phyloP scores from a whole-genome alignment of 768 basidiomycete species.

The Gyrodon lividus region DNA sequence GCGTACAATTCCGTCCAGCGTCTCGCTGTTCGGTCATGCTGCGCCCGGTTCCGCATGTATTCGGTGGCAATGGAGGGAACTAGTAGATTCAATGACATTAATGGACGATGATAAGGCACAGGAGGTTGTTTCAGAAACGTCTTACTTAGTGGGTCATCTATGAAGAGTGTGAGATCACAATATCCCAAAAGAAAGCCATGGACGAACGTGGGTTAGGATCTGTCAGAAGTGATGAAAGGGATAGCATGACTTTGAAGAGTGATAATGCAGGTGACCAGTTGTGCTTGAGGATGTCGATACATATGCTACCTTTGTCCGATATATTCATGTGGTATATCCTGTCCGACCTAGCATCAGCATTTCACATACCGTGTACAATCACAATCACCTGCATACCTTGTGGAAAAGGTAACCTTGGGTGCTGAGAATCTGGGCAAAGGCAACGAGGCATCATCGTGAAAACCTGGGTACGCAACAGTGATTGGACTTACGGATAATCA shows the following conservation, averaged over 20 bases:
- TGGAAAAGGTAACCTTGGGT: constrained; percentile 72
- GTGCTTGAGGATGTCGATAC: constrained; percentile 89
- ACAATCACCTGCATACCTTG: constrained; percentile 52
- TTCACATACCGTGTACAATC: background rate
- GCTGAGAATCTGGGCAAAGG: constrained; percentile 62
- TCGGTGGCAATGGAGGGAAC: constrained; percentile 74
- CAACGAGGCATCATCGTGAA: constrained; percentile 1
- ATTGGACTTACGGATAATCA: constrained; percentile 68
- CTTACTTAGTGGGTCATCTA: constrained; percentile 73
- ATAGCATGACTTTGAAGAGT: constrained; percentile 92
- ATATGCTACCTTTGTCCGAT: constrained; percentile 73
- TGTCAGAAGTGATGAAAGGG: constrained; percentile 86
- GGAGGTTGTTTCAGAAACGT: background rate
- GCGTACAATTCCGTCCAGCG: constrained; percentile 79
- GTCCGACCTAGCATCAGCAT: background rate
- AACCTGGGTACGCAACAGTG: constrained; percentile 3
- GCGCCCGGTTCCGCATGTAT: constrained; percentile 60
- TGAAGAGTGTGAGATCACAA: constrained; percentile 7
- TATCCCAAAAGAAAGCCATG: background rate
- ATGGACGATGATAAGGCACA: background rate
- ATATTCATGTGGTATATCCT: constrained; percentile 93
- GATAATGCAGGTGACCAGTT: constrained; percentile 95
- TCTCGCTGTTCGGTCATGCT: constrained; percentile 75
- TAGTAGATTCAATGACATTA: constrained; percentile 21
- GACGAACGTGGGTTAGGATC: constrained; percentile 90